Evolutionary conservation across 192 early-diverging fungal genomes (phyloP), one percentile per base, ranked within the genome.

Genomic region (Coemansia umbellata): DNA sequence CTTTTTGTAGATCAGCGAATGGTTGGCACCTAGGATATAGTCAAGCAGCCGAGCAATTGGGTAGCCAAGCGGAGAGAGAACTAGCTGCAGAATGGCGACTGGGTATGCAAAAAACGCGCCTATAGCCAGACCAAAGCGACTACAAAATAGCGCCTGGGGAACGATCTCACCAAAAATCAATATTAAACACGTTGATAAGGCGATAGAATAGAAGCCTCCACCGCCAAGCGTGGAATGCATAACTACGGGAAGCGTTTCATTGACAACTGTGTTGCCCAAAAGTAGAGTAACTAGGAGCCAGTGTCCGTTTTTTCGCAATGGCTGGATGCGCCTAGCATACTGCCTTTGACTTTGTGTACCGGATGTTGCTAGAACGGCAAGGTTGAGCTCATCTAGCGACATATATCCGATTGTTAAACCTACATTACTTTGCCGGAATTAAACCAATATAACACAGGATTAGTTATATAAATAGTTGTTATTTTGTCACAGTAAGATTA

Each of bases 111-210:
- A 92, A 31, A 86, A 84, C 3, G 95, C 91, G 1, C 95, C 95
- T 30, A 98, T 82, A 4, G 85, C 82, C 26, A 98, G 81, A 1
- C 95, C 93, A 64, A 94, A 85, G 8, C 88, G 81, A 7, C 91
- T 83, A 55, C 92, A 95, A n/a, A n/a, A n/a, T 3, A 95, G 77
- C 10, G 93, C 86, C 58, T 95, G 93, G 14, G 95, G 93, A 47
- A 97, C 87, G 44, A 97, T 91, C 84, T 98, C 96, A 50, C 96
- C 91, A 78, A 94, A 97, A 23, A 97, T 50, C 6, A 99, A 89
- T 54, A 99, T 91, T 28, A 93, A 66, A 0, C 80, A 82, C 1
- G 92, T 96, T 3, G 93, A 95, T 13, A 89, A 81, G 8, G 94
- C 60, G 19, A 99, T 84, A 22, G 94, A 94, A 14, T 81, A 80